Evolutionary conservation across 495 filamentous ascomycete genomes (phyloP).

Genomic region (Lichenothelia convexa): DNA sequence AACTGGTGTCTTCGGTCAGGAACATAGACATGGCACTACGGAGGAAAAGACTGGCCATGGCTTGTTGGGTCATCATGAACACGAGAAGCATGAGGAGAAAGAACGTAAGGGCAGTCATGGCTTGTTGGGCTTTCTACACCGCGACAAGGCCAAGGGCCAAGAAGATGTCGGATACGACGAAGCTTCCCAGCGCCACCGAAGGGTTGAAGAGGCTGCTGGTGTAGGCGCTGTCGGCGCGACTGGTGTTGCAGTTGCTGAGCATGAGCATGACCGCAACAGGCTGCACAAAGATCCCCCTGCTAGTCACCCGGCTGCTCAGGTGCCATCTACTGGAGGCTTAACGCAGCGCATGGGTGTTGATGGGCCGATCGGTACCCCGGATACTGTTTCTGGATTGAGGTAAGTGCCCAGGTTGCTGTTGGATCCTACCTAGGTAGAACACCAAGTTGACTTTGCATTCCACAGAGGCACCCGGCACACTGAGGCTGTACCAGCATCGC

Average conservation of each 20-base stretch:
- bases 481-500: background rate
- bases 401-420: conserved; percentile 5
- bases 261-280: conserved; percentile 8
- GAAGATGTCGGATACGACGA: background rate
- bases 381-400: conserved; percentile 5
- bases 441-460: too few species aligned
- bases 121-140: conserved; percentile 18
- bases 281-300: conserved; percentile 16
- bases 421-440: too few species aligned
- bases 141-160: conserved; percentile 14
- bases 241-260: conserved; percentile 3
- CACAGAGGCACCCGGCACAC: background rate
- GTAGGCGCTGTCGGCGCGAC: conserved; percentile 3
- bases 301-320: conserved; percentile 6
- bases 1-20: too few species aligned
- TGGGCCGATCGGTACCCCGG: conserved; percentile 6
- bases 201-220: conserved; percentile 5
- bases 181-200: conserved; percentile 8
- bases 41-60: conserved; percentile 7
- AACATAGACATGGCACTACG: background rate
- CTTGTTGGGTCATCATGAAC: conserved; percentile 5
- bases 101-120: conserved; percentile 3
- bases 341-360: conserved; percentile 4
- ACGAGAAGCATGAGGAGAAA: conserved; percentile 11
- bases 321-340: too few species aligned